phyloP scores from a whole-genome alignment of 2,329 filamentous ascomycete genomes.

The Lachnellula occidentalis region DNA sequence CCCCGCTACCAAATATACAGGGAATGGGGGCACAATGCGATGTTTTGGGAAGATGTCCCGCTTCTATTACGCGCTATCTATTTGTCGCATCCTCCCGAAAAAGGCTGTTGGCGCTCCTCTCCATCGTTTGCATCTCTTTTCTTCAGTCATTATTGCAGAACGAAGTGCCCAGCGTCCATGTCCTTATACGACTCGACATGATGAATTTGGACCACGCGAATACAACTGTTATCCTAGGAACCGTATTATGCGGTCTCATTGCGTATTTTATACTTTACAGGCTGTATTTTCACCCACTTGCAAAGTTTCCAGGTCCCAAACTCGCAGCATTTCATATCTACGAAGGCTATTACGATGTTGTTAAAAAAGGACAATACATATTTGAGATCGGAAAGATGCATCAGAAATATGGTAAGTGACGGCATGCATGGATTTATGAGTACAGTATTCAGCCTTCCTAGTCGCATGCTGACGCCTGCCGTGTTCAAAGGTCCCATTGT shows the following conservation, averaged over 20 bases:
- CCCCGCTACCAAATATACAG: not conserved
- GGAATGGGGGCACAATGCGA: not conserved
- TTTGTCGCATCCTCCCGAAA: not conserved
- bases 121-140: not conserved
- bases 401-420: conserved; percentile 11
- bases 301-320: conserved; percentile 15
- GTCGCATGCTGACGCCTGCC: not conserved
- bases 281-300: conserved; percentile 12
- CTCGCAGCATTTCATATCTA: conserved; percentile 14
- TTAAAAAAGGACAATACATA: conserved; percentile 5
- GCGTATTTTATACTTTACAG: conserved; percentile 2
- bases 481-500: conserved; percentile 21
- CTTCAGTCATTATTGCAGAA: not conserved
- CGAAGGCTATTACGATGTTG: conserved; percentile 10
- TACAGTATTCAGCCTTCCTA: no score
- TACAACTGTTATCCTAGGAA: not conserved
- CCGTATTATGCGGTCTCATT: not conserved
- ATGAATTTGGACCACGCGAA: not conserved
- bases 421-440: not conserved
- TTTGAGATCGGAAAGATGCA: conserved; percentile 11
- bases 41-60: not conserved
- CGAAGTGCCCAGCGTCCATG: not conserved
- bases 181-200: not conserved
- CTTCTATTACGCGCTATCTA: not conserved
- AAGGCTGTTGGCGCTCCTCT: not conserved